phyloP scores from a whole-genome alignment of 2,329 filamentous ascomycete genomes.

The Colletotrichum sp. region DNA sequence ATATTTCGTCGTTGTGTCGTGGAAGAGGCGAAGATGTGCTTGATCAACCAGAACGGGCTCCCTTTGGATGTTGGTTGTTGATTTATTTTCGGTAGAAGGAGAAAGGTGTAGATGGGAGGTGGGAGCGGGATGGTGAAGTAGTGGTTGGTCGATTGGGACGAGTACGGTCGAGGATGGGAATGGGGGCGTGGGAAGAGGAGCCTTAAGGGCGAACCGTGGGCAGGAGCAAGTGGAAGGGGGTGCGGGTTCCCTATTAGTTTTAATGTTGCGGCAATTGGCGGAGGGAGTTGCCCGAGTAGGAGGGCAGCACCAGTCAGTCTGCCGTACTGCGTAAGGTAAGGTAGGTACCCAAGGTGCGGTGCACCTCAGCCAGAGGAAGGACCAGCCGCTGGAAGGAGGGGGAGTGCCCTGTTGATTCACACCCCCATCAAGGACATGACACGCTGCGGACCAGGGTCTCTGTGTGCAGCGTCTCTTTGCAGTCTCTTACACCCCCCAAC shows the following conservation, averaged over 20 bases:
- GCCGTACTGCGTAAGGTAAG: background rate
- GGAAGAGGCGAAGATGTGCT: background rate
- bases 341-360: background rate
- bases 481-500: background rate
- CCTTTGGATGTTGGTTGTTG: background rate
- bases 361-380: background rate
- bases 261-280: constrained; percentile 21
- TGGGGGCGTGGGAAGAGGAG: constrained; percentile 1
- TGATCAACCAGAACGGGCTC: background rate
- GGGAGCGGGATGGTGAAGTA: constrained; percentile 13
- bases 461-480: background rate
- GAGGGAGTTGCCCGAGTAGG: background rate
- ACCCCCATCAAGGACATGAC: background rate
- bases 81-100: background rate
- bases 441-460: background rate
- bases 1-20: background rate
- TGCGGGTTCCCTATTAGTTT: constrained; percentile 16
- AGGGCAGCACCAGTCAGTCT: background rate
- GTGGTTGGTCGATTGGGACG: background rate
- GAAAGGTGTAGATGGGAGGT: background rate
- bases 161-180: background rate
- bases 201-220: background rate
- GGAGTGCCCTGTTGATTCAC: background rate
- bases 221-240: background rate
- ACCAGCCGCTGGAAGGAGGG: background rate